Evolutionary conservation across 352 stramenopile species (phyloP).

Genomic region (Pythium angustatum): DNA sequence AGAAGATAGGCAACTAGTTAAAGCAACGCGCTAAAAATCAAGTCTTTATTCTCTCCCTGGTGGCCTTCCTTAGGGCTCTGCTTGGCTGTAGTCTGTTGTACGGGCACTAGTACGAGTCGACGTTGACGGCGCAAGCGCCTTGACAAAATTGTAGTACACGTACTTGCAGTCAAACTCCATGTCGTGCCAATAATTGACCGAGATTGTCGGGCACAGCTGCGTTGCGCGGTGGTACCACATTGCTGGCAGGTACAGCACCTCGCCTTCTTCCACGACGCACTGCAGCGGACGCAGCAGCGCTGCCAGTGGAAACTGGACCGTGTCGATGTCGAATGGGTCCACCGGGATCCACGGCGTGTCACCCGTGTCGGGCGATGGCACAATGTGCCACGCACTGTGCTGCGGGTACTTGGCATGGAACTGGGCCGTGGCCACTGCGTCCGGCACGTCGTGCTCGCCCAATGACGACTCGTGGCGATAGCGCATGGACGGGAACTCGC

Average conservation of each 20-base stretch:
- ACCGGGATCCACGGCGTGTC: slow-evolving; percentile 82
- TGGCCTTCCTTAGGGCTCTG: too few relatives aligned
- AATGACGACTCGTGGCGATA: slow-evolving; percentile 47
- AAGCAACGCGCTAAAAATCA: too few relatives aligned
- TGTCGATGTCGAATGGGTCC: slow-evolving; percentile 69
- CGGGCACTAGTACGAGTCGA: too few relatives aligned
- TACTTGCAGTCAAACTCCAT: slow-evolving; percentile 89
- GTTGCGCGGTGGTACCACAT: slow-evolving; percentile 87
- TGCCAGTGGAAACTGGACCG: slow-evolving; percentile 52
- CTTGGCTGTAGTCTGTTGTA: too few relatives aligned
- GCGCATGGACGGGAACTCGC: slow-evolving; percentile 56
- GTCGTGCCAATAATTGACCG: slow-evolving; percentile 91
- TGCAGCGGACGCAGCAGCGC: slow-evolving; percentile 53
- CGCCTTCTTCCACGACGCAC: slow-evolving; percentile 65
- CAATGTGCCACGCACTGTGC: slow-evolving; percentile 50
- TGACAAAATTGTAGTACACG: slow-evolving; percentile 86
- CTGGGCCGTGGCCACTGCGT: slow-evolving; percentile 35
- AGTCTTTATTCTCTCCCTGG: too few relatives aligned
- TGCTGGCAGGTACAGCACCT: slow-evolving; percentile 76
- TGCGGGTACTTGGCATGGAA: slow-evolving; percentile 61
- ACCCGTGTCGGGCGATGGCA: slow-evolving; percentile 46
- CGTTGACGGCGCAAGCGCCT: slow-evolving; percentile 41
- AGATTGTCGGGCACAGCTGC: slow-evolving; percentile 72
- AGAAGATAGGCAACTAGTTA: too few relatives aligned
- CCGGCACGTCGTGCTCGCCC: not conserved